Conservation (phyloP, 2,329 filamentous ascomycete species). For the Diaporthe caulivora region DNA sequence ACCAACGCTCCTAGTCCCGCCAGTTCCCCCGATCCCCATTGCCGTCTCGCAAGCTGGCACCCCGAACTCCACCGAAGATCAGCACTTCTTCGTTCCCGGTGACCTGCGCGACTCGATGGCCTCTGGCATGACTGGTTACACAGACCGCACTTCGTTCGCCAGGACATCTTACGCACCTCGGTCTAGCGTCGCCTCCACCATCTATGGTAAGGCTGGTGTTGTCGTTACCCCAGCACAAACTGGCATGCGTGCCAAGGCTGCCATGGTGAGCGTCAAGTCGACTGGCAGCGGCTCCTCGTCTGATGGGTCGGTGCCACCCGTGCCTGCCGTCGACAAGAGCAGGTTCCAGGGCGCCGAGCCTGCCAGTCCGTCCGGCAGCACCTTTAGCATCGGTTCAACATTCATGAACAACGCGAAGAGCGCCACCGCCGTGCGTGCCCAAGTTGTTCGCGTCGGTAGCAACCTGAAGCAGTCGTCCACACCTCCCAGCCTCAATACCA, state of each 20-base stretch:
- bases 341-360: conserved; percentile 65
- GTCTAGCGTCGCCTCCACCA: conserved; percentile 88
- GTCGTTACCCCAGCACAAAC: conserved; percentile 87
- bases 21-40: conserved; percentile 90
- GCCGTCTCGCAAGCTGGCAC: conserved; percentile 68
- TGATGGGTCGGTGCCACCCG: conserved; percentile 71
- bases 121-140: conserved; percentile 77
- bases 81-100: conserved; percentile 93
- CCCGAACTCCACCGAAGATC: conserved; percentile 74
- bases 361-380: conserved; percentile 65
- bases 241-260: conserved; percentile 87
- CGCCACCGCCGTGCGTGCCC: conserved; percentile 66
- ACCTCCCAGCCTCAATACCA: not conserved
- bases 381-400: conserved; percentile 76
- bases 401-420: conserved; percentile 75
- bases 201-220: conserved; percentile 92
- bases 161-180: conserved; percentile 70
- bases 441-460: conserved; percentile 70
- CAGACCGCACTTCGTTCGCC: conserved; percentile 72
- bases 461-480: conserved; percentile 60
- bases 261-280: conserved; percentile 92
- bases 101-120: conserved; percentile 93
- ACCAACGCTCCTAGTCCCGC: conserved; percentile 84
- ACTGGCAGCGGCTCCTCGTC: conserved; percentile 66
- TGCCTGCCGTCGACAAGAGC: conserved; percentile 77